A percentile compares a stretch with the other conserved stretches of the same genome.
phyloP scores from a whole-genome alignment of 1,139 yeast genomes.

The Zygoascus hellenicus region DNA sequence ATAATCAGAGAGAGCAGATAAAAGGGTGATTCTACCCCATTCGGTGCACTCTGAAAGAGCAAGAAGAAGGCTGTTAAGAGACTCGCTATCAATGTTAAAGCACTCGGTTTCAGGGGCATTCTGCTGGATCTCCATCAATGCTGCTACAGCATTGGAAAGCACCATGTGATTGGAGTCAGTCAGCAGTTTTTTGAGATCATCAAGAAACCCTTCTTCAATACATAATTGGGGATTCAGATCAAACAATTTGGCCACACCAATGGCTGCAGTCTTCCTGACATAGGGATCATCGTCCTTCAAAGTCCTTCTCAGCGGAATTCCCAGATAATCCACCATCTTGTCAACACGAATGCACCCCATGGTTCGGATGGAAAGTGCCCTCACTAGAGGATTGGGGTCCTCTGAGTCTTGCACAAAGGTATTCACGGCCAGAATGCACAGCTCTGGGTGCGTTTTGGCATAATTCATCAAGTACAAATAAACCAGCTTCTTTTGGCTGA shows the following conservation, averaged over 20 bases:
- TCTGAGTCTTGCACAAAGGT: conserved; percentile 92
- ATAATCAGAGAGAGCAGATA: conserved; percentile 75
- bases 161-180: conserved; percentile 96
- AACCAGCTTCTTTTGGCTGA: conserved; percentile 94
- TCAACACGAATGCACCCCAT: conserved; percentile 98
- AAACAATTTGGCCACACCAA: conserved; percentile 92
- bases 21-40: conserved; percentile 94
- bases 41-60: conserved; percentile 97
- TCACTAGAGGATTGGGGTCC: conserved; percentile 92
- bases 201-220: conserved; percentile 80
- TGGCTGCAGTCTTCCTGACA: conserved; percentile 95
- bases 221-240: conserved; percentile 80
- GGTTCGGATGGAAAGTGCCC: conserved; percentile 95
- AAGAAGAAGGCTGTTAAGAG: conserved; percentile 60
- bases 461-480: conserved; percentile 94
- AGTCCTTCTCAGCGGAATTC: conserved; percentile 79
- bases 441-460: conserved; percentile 93
- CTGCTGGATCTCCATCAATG: conserved; percentile 76
- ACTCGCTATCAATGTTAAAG: conserved; percentile 39
- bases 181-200: conserved; percentile 59
- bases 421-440: conserved; percentile 92
- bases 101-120: conserved; percentile 52
- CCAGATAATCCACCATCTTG: conserved; percentile 92
- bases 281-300: conserved; percentile 91
- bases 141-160: conserved; percentile 78